Conservation (phyloP, 306 rosid species). For the Parietaria judaica region DNA sequence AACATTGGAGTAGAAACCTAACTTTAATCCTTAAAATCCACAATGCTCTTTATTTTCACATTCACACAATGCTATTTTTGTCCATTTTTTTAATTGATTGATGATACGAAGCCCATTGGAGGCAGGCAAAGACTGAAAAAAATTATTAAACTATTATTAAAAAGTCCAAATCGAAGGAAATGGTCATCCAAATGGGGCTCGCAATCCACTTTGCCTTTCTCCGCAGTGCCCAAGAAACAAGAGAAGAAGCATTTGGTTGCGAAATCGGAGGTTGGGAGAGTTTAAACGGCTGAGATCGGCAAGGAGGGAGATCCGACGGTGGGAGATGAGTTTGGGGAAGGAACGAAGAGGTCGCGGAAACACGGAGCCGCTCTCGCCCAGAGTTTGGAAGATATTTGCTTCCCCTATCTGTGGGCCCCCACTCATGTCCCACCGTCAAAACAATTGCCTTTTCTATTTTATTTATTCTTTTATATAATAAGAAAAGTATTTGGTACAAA, state of each 20-base stretch:
- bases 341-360: constrained; percentile 34
- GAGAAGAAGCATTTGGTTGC: neutral
- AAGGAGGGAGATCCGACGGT: constrained; percentile 10
- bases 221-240: neutral
- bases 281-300: neutral
- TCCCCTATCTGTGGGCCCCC: constrained; percentile 13
- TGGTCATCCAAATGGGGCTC: constrained; percentile 9
- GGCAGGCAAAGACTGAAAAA: too few relatives aligned
- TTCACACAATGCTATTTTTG: too few relatives aligned
- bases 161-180: neutral
- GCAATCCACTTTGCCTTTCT: constrained; percentile 2
- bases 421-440: constrained; percentile 17
- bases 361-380: constrained; percentile 69
- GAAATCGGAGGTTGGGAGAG: neutral
- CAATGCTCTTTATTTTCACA: too few relatives aligned
- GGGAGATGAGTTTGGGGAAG: too few relatives aligned
- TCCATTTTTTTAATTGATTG: too few relatives aligned
- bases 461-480: neutral
- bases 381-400: constrained; percentile 46
- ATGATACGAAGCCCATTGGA: too few relatives aligned
- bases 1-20: too few relatives aligned
- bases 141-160: too few relatives aligned
- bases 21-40: too few relatives aligned
- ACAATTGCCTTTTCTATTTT: neutral
- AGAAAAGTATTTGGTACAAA: neutral